Conservation (phyloP, 352 stramenopile genomes). For the Phytophthora citricola region DNA sequence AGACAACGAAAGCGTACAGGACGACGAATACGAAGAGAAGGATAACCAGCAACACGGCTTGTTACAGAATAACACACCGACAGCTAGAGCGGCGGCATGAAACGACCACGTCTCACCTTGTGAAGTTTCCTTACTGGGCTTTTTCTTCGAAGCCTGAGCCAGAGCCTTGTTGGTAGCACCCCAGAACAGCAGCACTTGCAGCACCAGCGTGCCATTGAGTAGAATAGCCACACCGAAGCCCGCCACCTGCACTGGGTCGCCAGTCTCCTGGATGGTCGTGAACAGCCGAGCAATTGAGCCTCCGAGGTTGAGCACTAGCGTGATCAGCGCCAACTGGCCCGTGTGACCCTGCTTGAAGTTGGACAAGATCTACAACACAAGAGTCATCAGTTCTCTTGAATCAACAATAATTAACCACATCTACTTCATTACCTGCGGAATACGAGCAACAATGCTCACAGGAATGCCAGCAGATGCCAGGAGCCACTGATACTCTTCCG, state of each 20-base stretch:
- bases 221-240: slow-evolving; percentile 77
- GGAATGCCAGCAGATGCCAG: slow-evolving; percentile 78
- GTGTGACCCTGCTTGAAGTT: slow-evolving; percentile 92
- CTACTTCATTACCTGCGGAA: slow-evolving; percentile 62
- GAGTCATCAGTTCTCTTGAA: slow-evolving; percentile 9
- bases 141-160: slow-evolving; percentile 67
- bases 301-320: slow-evolving; percentile 83
- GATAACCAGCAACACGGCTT: slow-evolving; percentile 37
- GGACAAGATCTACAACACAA: slow-evolving; percentile 64
- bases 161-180: slow-evolving; percentile 81
- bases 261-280: slow-evolving; percentile 89
- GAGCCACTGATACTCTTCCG: slow-evolving; percentile 77
- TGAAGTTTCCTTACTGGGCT: slow-evolving; percentile 44
- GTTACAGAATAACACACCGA: slow-evolving; percentile 27
- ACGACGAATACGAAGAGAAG: slow-evolving; percentile 37
- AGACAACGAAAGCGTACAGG: slow-evolving; percentile 35
- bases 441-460: slow-evolving; percentile 80
- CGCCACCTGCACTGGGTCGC: slow-evolving; percentile 72
- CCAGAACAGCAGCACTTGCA: slow-evolving; percentile 87
- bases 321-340: slow-evolving; percentile 89
- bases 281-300: slow-evolving; percentile 86
- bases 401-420: neutral
- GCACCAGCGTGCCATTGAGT: slow-evolving; percentile 80
- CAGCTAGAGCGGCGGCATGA: slow-evolving; percentile 29
- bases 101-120: neutral